Base-by-base conservation (phyloP, 164 flowering plant species). In the Vitis vinifera region DNA sequence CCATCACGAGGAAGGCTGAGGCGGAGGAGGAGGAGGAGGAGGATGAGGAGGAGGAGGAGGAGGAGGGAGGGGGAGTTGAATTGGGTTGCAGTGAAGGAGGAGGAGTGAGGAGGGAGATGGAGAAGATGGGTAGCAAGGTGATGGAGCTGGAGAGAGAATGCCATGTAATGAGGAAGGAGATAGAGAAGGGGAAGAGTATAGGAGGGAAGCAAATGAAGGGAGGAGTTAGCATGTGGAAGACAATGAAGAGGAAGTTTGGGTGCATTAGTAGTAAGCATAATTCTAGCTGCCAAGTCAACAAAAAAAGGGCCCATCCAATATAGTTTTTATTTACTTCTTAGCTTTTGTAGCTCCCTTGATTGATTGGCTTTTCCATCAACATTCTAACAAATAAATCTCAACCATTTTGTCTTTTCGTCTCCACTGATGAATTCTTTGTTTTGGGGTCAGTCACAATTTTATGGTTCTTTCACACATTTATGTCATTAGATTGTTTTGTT, bases 201-300 rank as follows among this genome's bases (percentile, higher is more conserved):
- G 60, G 37, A 50, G 55, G n/a, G 58, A 76, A 71, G 62, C 79
- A 68, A 73, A 68, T 74, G 77, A 77, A 82, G 63, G 44, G 44
- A 37, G 44, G 44, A 37, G 31, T 16, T 12, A 76, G 86, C 51
- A 51, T 87, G 68, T 91, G 98, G 98, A 80, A 67, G 67, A 85
- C 80, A 59, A 62, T 90, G 87, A 91, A 87, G 85, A 88, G 95
- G 81, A 90, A 87, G 76, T 71, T 91, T 51, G 93, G 94, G 15
- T 91, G 97, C 77, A 71, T 66, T 27, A 71, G 70, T 11, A 78
- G 76, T 19, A 68, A 77, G 17, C 60, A 75, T 67, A 83, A 86
- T 30, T 75, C 74, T 27, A 73, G 81, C 51, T 79, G 84, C 64
- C 87, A 87, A 58, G 85, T 81, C 8, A 83, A 78, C 72, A 82